Evolutionary conservation across 805 yeast genomes (phyloP).

Genomic region (Candida insectorum): DNA sequence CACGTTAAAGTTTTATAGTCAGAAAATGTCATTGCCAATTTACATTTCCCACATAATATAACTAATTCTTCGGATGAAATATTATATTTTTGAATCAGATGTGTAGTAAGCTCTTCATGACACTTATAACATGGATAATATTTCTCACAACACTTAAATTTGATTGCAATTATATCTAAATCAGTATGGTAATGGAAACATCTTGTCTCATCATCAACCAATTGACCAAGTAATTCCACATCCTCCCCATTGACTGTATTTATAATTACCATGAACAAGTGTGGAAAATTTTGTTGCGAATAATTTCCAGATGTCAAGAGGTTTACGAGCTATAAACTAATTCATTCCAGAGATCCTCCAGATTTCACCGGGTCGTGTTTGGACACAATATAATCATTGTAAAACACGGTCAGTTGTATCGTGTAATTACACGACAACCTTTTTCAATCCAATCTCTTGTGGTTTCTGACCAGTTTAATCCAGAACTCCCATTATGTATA

Average conservation of each 20-base stretch:
- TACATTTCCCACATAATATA: conserved; percentile 37
- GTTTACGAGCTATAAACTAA: too few relatives aligned
- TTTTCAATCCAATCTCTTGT: too few relatives aligned
- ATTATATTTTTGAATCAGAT: conserved; percentile 13
- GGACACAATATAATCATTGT: too few relatives aligned
- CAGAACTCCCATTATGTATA: too few relatives aligned
- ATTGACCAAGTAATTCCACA: conserved; percentile 4
- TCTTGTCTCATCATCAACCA: conserved; percentile 29
- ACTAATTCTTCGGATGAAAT: conserved; percentile 15
- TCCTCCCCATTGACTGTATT: neutral
- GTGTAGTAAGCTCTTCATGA: conserved; percentile 18
- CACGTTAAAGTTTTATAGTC: conserved; percentile 26
- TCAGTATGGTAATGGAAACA: conserved; percentile 34
- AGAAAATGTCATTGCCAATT: conserved; percentile 22
- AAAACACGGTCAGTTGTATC: too few relatives aligned
- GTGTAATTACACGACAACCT: too few relatives aligned
- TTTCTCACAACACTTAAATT: conserved; percentile 33
- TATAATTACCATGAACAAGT: too few relatives aligned
- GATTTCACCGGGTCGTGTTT: too few relatives aligned
- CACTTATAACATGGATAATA: conserved; percentile 41
- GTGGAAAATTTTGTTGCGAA: too few relatives aligned
- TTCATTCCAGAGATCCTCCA: too few relatives aligned
- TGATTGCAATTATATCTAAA: conserved; percentile 38
- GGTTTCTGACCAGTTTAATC: too few relatives aligned
- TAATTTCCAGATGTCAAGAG: too few relatives aligned